phyloP scores from a whole-genome alignment of 1,139 yeast species.

The Zygoascus hellenicus region DNA sequence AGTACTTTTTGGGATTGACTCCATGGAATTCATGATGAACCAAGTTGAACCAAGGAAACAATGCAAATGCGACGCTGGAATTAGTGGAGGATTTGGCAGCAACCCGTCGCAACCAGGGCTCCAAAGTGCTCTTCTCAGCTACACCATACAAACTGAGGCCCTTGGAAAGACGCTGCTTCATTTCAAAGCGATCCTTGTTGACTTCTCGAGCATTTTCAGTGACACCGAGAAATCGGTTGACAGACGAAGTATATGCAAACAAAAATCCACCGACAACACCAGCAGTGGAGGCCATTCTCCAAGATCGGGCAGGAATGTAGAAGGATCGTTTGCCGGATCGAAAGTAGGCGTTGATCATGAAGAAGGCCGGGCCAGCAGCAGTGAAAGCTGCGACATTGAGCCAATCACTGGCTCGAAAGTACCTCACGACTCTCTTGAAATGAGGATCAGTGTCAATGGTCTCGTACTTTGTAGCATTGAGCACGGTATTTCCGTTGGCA shows the following conservation, averaged over 20 bases:
- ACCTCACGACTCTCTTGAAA: slow-evolving; percentile 63
- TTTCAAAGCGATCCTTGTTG: slow-evolving; percentile 64
- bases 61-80: slow-evolving; percentile 54
- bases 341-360: slow-evolving; percentile 53
- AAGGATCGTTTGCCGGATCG: slow-evolving; percentile 50
- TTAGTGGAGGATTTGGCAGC: slow-evolving; percentile 78
- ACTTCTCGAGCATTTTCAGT: slow-evolving; percentile 71
- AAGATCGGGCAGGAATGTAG: slow-evolving; percentile 51
- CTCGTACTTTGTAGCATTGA: slow-evolving; percentile 34
- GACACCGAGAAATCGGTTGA: slow-evolving; percentile 74
- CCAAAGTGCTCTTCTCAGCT: slow-evolving; percentile 44
- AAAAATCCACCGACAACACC: slow-evolving; percentile 71
- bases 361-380: slow-evolving; percentile 58
- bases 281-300: slow-evolving; percentile 51
- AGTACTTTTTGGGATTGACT: slow-evolving; percentile 62
- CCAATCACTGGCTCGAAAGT: slow-evolving; percentile 66
- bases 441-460: slow-evolving; percentile 77
- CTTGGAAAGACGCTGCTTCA: slow-evolving; percentile 59
- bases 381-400: slow-evolving; percentile 58
- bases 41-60: slow-evolving; percentile 80
- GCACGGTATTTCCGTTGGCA: slow-evolving; percentile 27
- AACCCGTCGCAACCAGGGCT: slow-evolving; percentile 67
- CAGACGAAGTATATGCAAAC: slow-evolving; percentile 56
- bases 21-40: slow-evolving; percentile 84
- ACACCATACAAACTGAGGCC: slow-evolving; percentile 63